Base-by-base conservation (phyloP, 2,329 filamentous ascomycete genomes). In the Trichoderma arundinaceum region DNA sequence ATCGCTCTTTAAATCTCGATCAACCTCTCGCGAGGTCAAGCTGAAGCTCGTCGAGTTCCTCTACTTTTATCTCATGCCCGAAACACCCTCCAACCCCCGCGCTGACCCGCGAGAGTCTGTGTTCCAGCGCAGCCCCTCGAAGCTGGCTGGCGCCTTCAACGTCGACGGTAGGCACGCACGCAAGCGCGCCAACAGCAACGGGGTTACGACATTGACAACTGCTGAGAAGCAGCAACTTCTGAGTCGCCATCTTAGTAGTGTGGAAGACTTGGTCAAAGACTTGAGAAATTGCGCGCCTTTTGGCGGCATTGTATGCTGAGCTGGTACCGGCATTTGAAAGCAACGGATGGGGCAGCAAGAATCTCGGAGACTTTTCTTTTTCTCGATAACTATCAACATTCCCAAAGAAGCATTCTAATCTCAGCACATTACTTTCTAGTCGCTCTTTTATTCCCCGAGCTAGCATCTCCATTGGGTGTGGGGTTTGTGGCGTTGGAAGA, bases 21-120 rank as follows among this genome's bases (percentile, higher is more conserved):
- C 89, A 70, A 97, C 94, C 3, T 88, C 88, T 28, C 88, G 92
- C 68, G 92, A 94, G 72, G 94, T 98, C 70, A 97, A 97, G 81
- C 86, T 97, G 74, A 95, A 96, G 77, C 87, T 96, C n/a, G 90
- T 97, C 71, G 95, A 98, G 78, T 98, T 98, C 75, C 81, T 99
- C 59, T 98, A 98, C 82, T 98, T 98, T 79, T 99, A 98, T 78
- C 89, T 99, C 71, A 97, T 98, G 90, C 94, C 94, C 58, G 95
- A 99, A 79, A 87, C 86, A 0, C 88, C 84, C 51, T 81, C 84
- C 19, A 84, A 85, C 68, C 84, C 86, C 5, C 79, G 79, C 68
- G 81, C 83, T 67, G 80, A 77, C 19, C 76, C 77, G 58, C 78
- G 77, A 57, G 77, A 78, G 66, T 82, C 81, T 2, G 74, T 83